Conservation (phyloP, 176 grass and related monocot genomes). For the Aegilops bicornis region DNA sequence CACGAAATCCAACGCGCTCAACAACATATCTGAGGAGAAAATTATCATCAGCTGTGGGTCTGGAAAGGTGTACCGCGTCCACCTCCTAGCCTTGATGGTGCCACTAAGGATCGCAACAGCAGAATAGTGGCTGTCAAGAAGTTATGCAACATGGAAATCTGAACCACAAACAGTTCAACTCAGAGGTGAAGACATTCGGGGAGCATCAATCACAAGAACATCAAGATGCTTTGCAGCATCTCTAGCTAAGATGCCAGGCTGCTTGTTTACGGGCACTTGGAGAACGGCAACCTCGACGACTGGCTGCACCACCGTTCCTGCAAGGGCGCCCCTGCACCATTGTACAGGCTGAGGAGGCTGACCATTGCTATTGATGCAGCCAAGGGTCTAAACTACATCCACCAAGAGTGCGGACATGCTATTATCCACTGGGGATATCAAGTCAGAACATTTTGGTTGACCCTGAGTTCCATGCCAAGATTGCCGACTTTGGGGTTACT, state of each 20-base stretch:
- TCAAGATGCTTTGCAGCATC: slow-evolving; percentile 67
- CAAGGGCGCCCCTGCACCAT: slow-evolving; percentile 11
- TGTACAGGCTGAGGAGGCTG: slow-evolving; percentile 54
- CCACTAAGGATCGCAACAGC: too few relatives aligned
- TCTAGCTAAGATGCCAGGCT: slow-evolving; percentile 46
- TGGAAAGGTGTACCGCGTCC: too few relatives aligned
- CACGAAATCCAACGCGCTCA: too few relatives aligned
- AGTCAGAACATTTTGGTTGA: slow-evolving; percentile 75
- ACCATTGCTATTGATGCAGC: slow-evolving; percentile 50
- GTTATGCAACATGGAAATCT: too few relatives aligned
- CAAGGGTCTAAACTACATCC: slow-evolving; percentile 68
- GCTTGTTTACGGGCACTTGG: slow-evolving; percentile 72
- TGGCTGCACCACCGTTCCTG: slow-evolving; percentile 39
- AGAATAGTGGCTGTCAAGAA: too few relatives aligned
- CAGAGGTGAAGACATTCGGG: slow-evolving; percentile 58
- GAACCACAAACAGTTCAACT: slow-evolving; percentile 38
- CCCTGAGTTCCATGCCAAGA: slow-evolving; percentile 46
- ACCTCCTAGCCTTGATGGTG: too few relatives aligned
- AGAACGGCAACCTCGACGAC: slow-evolving; percentile 62
- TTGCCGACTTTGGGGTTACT: slow-evolving; percentile 71
- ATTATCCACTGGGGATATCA: slow-evolving; percentile 68
- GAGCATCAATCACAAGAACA: slow-evolving; percentile 52
- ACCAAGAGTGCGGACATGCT: slow-evolving; percentile 34
- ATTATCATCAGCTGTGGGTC: too few relatives aligned
- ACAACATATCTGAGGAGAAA: too few relatives aligned